Evolutionary conservation across 805 yeast species (phyloP), one percentile per base, ranked within the genome.

Genomic region (Wickerhamiella siamensis): DNA sequence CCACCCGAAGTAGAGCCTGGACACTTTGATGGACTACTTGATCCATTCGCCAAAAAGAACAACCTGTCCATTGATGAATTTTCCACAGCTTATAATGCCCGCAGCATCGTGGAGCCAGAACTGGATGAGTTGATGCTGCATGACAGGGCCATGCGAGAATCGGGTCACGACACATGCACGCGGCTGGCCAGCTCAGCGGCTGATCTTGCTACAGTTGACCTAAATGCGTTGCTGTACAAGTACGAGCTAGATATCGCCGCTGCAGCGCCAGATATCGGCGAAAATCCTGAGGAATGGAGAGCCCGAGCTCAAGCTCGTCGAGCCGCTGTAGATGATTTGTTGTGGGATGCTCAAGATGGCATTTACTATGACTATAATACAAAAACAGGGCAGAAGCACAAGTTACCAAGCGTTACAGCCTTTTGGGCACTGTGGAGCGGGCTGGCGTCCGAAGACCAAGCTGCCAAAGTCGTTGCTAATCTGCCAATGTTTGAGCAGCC

Each of bases 1-100:
- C 97, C 98, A 4, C 96, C 96, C 4, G 98, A 88, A 58, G 87
- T 96, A 1, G 98, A 88, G 59, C 67, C 86, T 0, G 75, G 83
- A 2, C 98, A 91, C 64, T 88, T 88, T 55, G 72, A 74, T 49
- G 69, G 79, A 2, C 70, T 86, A 10, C 64, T 88, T 50, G 54
- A 61, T 39, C 86, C 88, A 2, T 83, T 72, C 54, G 76, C 80
- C 31, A 61, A 70, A 38, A 83, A 83, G 57, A 64, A 82, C 55
- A 60, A 68, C 2, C 54, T 76, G 6, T 42, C 74, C 0, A 58
- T 78, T 39, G 78, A 74, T 35, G 79, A 77, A 37, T 83, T 84
- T 56, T 74, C 79, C 47, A 61, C 69, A 36, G 66, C 69, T 53
- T 91, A 88, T 63, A 84, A 87, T 53, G 59, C 64, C 33, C 78